Conservation (phyloP, 228 moss, liverwort and hornwort genomes). For the Sphagnum fallax region DNA sequence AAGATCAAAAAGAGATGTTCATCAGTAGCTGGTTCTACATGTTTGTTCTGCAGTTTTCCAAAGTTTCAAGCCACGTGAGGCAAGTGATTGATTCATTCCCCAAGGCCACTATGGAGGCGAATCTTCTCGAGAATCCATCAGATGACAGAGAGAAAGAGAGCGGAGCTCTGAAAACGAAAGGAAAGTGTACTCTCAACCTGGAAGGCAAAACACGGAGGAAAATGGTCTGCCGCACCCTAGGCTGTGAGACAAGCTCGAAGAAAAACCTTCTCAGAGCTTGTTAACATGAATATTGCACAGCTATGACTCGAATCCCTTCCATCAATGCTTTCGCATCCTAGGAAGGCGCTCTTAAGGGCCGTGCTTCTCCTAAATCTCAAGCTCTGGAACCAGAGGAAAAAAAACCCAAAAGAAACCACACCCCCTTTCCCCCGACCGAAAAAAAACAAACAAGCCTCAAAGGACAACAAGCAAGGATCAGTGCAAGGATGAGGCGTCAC, state of each 20-base stretch:
- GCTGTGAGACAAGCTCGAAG: conserved; percentile 22
- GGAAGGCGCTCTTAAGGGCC: conserved; percentile 77
- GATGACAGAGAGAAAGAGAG: too few species aligned
- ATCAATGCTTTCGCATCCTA: conserved; percentile 38
- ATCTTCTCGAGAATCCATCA: too few species aligned
- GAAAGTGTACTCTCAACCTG: conserved; percentile 17
- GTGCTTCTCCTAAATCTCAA: conserved; percentile 13
- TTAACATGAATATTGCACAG: conserved; percentile 32
- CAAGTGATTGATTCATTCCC: too few species aligned
- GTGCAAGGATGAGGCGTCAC: conserved; percentile 34
- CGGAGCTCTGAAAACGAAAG: too few species aligned
- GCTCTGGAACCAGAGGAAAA: not conserved
- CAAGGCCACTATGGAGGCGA: too few species aligned
- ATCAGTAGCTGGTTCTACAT: too few species aligned
- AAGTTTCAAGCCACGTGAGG: too few species aligned
- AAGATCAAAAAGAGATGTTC: too few species aligned
- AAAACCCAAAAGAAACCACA: not conserved
- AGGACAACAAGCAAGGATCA: conserved; percentile 27
- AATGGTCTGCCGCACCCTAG: conserved; percentile 2
- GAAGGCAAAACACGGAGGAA: conserved; percentile 12
- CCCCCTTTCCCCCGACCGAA: too few species aligned
- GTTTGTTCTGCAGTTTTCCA: too few species aligned
- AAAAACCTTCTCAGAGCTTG: conserved; percentile 21
- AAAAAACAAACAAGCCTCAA: not conserved
- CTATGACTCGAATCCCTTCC: conserved; percentile 79